phyloP scores from a whole-genome alignment of 371 early-diverging fungal species.

The Sanchytrium tribonematis region DNA sequence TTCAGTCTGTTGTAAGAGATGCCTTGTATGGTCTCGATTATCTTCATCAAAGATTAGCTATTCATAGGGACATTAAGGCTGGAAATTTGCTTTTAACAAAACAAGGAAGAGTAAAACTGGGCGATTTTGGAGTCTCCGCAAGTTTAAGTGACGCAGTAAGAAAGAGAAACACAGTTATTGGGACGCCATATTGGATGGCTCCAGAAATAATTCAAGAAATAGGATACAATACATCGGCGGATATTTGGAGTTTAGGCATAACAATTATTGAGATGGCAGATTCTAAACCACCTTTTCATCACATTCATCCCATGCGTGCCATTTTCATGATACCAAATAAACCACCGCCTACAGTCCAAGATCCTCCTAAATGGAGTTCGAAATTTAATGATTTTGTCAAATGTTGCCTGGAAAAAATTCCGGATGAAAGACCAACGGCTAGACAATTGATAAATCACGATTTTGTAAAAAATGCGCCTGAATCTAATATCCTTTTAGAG shows the following conservation, averaged over 20 bases:
- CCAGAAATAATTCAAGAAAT: constrained; percentile 24
- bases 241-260: constrained; percentile 34
- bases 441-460: not conserved
- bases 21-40: not conserved
- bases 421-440: not conserved
- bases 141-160: constrained; percentile 18
- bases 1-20: constrained; percentile 4
- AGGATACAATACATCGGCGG: constrained; percentile 22
- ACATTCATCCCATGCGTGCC: constrained; percentile 25
- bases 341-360: constrained; percentile 19
- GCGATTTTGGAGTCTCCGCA: constrained; percentile 36
- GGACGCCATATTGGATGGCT: constrained; percentile 28
- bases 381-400: constrained; percentile 1
- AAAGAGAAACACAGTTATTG: constrained; percentile 22
- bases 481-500: not conserved
- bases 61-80: constrained; percentile 15
- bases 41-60: constrained; percentile 4
- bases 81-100: constrained; percentile 10
- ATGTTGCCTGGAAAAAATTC: not conserved
- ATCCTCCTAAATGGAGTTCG: constrained; percentile 10
- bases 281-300: constrained; percentile 21
- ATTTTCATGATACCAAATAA: constrained; percentile 14
- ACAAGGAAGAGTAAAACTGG: constrained; percentile 16
- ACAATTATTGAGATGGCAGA: constrained; percentile 28
- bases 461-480: not conserved